Evolutionary conservation across 257 asterid genomes (phyloP).

Genomic region (Nyctanthes arbortristis): DNA sequence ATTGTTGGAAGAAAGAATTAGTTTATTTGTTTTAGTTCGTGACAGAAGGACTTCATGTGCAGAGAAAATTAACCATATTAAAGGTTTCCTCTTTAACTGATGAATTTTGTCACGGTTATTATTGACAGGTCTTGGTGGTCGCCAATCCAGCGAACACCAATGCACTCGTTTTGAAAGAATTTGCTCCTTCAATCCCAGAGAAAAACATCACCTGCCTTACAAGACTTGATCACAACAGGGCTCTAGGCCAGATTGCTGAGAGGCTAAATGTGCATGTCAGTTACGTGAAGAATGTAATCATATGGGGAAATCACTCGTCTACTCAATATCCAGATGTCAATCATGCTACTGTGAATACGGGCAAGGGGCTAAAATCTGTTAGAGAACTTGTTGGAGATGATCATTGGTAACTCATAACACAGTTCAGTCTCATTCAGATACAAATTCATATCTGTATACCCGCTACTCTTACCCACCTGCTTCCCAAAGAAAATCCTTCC

Average conservation of each 20-base stretch:
- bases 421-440: neutral
- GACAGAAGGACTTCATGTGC: too few species aligned
- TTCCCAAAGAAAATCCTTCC: neutral
- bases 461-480: neutral
- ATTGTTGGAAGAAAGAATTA: too few species aligned
- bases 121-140: slow-evolving; percentile 64
- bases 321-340: slow-evolving; percentile 84
- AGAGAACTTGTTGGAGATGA: slow-evolving; percentile 55
- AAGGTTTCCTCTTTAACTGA: neutral
- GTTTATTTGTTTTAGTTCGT: too few species aligned
- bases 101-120: neutral
- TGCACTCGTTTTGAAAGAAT: slow-evolving; percentile 71
- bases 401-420: slow-evolving; percentile 42
- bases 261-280: slow-evolving; percentile 55
- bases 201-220: slow-evolving; percentile 85
- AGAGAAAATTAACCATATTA: too few species aligned
- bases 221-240: slow-evolving; percentile 84
- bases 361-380: slow-evolving; percentile 40
- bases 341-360: slow-evolving; percentile 55
- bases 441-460: neutral
- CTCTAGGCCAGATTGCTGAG: slow-evolving; percentile 64
- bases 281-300: slow-evolving; percentile 69
- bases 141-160: slow-evolving; percentile 92
- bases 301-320: slow-evolving; percentile 94
- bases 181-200: slow-evolving; percentile 66